phyloP scores from a whole-genome alignment of 2,329 filamentous ascomycete species.

The Aspergillus luchuensis region DNA sequence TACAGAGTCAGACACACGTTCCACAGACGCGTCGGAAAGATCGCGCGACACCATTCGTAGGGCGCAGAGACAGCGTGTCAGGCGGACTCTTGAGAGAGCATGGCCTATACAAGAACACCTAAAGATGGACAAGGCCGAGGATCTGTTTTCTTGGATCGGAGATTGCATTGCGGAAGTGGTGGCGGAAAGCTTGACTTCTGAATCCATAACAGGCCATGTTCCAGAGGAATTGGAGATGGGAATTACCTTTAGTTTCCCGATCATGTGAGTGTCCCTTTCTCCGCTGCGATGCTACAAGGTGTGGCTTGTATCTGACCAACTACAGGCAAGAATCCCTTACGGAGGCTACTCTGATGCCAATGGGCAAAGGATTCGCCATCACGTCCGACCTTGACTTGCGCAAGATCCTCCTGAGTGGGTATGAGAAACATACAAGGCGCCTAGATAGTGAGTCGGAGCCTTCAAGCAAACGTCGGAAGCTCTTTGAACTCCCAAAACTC shows the following conservation, averaged over 20 bases:
- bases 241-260: slow-evolving; percentile 54
- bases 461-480: slow-evolving; percentile 48
- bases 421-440: slow-evolving; percentile 53
- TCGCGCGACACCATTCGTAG: slow-evolving; percentile 49
- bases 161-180: slow-evolving; percentile 74
- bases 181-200: slow-evolving; percentile 50
- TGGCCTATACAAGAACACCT: slow-evolving; percentile 59
- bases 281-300: background rate
- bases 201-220: slow-evolving; percentile 41
- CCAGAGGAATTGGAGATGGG: slow-evolving; percentile 52
- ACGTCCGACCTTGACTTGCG: slow-evolving; percentile 57
- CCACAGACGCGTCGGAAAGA: slow-evolving; percentile 38
- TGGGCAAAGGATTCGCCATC: slow-evolving; percentile 62
- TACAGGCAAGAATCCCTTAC: slow-evolving; percentile 54
- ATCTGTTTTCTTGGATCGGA: slow-evolving; percentile 80
- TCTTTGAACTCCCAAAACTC: slow-evolving; percentile 62
- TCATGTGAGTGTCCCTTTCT: slow-evolving; percentile 43
- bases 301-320: slow-evolving; percentile 3
- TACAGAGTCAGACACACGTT: slow-evolving; percentile 37
- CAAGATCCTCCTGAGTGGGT: slow-evolving; percentile 56
- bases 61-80: slow-evolving; percentile 50
- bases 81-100: slow-evolving; percentile 51
- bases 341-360: slow-evolving; percentile 59
- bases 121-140: slow-evolving; percentile 68
- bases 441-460: slow-evolving; percentile 43